A percentile compares a stretch with the other conserved stretches of the same genome.
phyloP scores from a whole-genome alignment of 192 early-diverging fungal species.

The Coemansia sp. region DNA sequence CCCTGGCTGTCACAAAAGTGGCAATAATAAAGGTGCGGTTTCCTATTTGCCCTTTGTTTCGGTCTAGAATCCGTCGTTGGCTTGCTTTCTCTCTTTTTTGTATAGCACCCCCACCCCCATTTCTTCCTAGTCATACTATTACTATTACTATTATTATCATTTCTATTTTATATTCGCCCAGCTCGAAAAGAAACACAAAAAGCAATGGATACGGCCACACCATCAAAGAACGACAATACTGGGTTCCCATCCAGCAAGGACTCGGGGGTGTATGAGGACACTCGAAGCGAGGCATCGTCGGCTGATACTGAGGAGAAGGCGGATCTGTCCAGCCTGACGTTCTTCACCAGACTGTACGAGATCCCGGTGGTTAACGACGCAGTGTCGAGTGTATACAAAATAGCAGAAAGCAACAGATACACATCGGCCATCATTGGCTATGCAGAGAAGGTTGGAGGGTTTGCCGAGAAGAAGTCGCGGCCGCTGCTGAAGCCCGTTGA shows the following conservation, averaged over 20 bases:
- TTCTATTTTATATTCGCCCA: neutral
- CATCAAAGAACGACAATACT: conserved; percentile 5
- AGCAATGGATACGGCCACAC: conserved; percentile 19
- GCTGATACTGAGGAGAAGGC: conserved; percentile 43
- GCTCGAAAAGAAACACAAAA: neutral
- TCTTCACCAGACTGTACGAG: conserved; percentile 57
- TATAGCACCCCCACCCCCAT: neutral
- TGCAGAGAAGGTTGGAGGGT: conserved; percentile 46
- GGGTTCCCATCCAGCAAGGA: conserved; percentile 25
- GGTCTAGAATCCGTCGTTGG: conserved; percentile 3
- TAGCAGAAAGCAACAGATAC: conserved; percentile 54
- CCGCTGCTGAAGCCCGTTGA: conserved; percentile 55
- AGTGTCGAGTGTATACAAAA: conserved; percentile 51
- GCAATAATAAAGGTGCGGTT: neutral
- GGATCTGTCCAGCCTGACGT: conserved; percentile 36
- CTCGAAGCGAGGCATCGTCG: conserved; percentile 58
- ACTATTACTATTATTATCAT: neutral
- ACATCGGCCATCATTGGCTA: conserved; percentile 42
- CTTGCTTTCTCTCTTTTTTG: neutral
- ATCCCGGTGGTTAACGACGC: conserved; percentile 60
- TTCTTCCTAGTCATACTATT: neutral
- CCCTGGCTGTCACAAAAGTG: neutral
- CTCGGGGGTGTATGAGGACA: conserved; percentile 40
- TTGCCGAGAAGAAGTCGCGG: conserved; percentile 45
- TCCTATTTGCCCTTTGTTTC: conserved; percentile 8